phyloP scores from a whole-genome alignment of 192 early-diverging fungal genomes.

The Dispira parvispora region DNA sequence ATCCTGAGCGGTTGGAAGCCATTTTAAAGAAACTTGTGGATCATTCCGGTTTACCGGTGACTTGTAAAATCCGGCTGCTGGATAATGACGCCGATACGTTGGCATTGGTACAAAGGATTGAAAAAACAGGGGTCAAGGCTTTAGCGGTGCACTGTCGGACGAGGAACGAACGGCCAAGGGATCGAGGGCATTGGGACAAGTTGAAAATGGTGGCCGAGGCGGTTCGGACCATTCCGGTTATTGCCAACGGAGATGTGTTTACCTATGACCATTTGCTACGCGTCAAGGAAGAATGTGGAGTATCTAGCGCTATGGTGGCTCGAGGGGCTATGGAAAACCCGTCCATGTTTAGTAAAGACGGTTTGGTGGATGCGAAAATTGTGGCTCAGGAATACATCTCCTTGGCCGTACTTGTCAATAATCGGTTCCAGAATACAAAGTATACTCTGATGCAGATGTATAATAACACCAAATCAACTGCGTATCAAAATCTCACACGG shows the following conservation, averaged over 20 bases:
- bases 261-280: conserved; percentile 38
- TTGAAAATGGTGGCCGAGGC: conserved; percentile 55
- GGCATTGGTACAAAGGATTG: conserved; percentile 63
- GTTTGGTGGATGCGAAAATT: conserved; percentile 32
- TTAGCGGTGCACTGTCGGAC: conserved; percentile 82
- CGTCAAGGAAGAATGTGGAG: conserved; percentile 40
- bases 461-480: conserved; percentile 32
- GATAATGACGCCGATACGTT: conserved; percentile 63
- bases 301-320: conserved; percentile 69
- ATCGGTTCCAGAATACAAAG: conserved; percentile 74
- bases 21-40: conserved; percentile 60
- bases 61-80: conserved; percentile 75
- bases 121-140: conserved; percentile 68
- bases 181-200: conserved; percentile 71
- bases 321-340: conserved; percentile 73
- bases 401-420: conserved; percentile 47
- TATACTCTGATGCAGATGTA: conserved; percentile 83
- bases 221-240: conserved; percentile 57
- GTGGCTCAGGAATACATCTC: conserved; percentile 49
- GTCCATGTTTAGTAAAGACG: conserved; percentile 65
- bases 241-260: conserved; percentile 86
- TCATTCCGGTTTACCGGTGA: conserved; percentile 58
- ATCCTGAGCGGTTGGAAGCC: conserved; percentile 63
- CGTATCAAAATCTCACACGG: conserved; percentile 25
- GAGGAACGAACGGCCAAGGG: conserved; percentile 52